phyloP scores from a whole-genome alignment of 345 rosid genomes.

The Camelina sativa region DNA sequence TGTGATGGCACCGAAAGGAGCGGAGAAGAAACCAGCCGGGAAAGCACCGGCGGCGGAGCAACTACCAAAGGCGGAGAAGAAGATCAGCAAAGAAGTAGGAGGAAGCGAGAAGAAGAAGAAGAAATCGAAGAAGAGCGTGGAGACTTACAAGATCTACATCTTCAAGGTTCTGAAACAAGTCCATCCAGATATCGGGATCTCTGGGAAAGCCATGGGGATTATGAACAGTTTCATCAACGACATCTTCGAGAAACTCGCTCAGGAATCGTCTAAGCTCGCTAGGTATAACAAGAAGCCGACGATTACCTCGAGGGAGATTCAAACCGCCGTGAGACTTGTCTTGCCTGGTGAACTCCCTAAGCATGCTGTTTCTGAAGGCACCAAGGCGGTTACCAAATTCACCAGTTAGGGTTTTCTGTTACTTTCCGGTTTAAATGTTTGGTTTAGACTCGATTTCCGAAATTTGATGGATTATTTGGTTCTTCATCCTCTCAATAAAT shows the following conservation, averaged over 20 bases:
- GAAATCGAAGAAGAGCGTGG: slow-evolving; percentile 60
- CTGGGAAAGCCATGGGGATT: neutral
- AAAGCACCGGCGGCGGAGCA: slow-evolving; percentile 54
- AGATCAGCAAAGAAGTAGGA: slow-evolving; percentile 49
- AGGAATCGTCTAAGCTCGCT: slow-evolving; percentile 30
- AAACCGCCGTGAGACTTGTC: slow-evolving; percentile 33
- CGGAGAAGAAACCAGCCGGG: slow-evolving; percentile 47
- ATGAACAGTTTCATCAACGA: neutral
- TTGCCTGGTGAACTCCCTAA: slow-evolving; percentile 38
- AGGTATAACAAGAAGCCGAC: slow-evolving; percentile 39
- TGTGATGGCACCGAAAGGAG: slow-evolving; percentile 65
- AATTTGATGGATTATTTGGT: too few species aligned
- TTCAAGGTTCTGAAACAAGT: neutral
- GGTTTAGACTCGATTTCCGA: neutral
- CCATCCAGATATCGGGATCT: neutral
- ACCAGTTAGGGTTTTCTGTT: slow-evolving; percentile 24
- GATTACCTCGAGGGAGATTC: slow-evolving; percentile 32
- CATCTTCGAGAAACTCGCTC: slow-evolving; percentile 25
- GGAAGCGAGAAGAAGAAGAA: slow-evolving; percentile 60
- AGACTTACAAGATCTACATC: slow-evolving; percentile 67
- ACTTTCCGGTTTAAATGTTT: neutral
- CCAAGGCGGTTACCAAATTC: slow-evolving; percentile 40
- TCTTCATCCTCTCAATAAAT: too few species aligned
- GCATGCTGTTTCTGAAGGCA: slow-evolving; percentile 38
- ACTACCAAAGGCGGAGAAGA: slow-evolving; percentile 65